Percentiles rank a stretch among this genome's conserved stretches.
Evolutionary conservation across 345 rosid genomes (phyloP).

Genomic region (Populus simonii): DNA sequence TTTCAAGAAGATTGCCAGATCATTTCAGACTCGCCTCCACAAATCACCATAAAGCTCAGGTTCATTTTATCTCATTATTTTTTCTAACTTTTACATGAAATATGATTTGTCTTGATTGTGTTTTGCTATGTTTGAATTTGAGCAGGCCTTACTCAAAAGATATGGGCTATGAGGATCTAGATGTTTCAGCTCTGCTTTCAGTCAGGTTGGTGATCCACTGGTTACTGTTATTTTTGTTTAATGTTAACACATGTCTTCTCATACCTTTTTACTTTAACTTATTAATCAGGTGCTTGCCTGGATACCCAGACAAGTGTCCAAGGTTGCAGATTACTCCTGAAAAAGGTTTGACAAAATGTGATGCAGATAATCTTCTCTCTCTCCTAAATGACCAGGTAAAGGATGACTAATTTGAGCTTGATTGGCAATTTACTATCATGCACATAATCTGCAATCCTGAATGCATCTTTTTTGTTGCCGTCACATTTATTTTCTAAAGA

Average conservation of each 20-base stretch:
- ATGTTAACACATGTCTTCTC: background rate
- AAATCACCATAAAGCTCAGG: slow-evolving; percentile 77
- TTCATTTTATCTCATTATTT: slow-evolving; percentile 26
- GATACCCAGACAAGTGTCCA: slow-evolving; percentile 92
- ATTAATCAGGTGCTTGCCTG: slow-evolving; percentile 76
- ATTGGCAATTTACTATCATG: background rate
- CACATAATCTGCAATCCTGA: background rate
- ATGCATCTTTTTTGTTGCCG: slow-evolving; percentile 9
- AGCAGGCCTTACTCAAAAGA: slow-evolving; percentile 91
- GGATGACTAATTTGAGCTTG: slow-evolving; percentile 9
- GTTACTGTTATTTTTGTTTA: background rate
- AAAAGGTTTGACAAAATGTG: slow-evolving; percentile 63
- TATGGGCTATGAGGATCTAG: slow-evolving; percentile 79
- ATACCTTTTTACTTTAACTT: background rate
- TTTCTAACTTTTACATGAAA: slow-evolving; percentile 15
- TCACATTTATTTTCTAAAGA: background rate
- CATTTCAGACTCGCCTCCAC: slow-evolving; percentile 55
- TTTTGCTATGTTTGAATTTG: slow-evolving; percentile 29
- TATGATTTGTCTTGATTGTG: slow-evolving; percentile 10
- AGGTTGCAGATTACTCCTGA: slow-evolving; percentile 80
- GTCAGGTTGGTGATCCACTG: slow-evolving; percentile 52
- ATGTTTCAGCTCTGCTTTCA: slow-evolving; percentile 73
- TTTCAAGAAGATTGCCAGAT: slow-evolving; percentile 88
- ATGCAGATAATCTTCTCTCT: slow-evolving; percentile 70
- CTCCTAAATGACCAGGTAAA: slow-evolving; percentile 84